These are phyloP conservation scores for Salvia hispanica DNA, from an alignment of 257 asterid species.

Conservation along the genomic window DNA sequence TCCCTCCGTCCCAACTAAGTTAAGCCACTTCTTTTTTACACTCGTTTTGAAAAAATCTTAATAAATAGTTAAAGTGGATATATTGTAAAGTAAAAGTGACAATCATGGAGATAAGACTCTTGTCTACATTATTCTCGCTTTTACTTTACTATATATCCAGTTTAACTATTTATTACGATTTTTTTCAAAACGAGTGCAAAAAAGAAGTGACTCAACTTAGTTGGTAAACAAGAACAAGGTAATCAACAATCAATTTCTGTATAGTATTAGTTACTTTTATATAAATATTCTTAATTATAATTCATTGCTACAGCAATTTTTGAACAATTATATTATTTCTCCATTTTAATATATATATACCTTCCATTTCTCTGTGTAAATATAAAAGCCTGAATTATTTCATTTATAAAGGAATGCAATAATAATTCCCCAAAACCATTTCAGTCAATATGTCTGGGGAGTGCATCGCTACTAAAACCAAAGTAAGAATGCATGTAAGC, in stretches of 20 bases:
- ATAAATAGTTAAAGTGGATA: no score
- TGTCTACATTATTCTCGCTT: no score
- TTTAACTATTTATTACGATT: no score
- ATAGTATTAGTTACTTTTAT: background rate
- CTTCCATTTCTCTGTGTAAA: background rate
- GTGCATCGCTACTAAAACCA: constrained; percentile 23
- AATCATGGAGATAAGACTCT: no score
- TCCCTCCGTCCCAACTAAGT: no score
- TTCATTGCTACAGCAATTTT: background rate
- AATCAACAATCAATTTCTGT: background rate
- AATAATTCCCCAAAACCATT: constrained; percentile 13
- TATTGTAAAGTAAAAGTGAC: no score
- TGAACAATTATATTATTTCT: background rate
- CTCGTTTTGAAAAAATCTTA: no score
- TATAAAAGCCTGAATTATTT: background rate
- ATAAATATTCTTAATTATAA: background rate
- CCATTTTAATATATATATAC: background rate
- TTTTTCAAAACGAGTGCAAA: no score
- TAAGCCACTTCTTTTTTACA: no score
- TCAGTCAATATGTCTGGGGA: constrained; percentile 13
- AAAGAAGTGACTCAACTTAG: no score
- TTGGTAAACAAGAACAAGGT: background rate
- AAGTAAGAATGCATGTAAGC: constrained; percentile 28
- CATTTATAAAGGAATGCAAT: constrained; percentile 7
- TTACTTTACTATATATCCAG: no score